Evolutionary conservation across 148 eudicot species (phyloP).

Genomic region (Persicaria tinctoria): DNA sequence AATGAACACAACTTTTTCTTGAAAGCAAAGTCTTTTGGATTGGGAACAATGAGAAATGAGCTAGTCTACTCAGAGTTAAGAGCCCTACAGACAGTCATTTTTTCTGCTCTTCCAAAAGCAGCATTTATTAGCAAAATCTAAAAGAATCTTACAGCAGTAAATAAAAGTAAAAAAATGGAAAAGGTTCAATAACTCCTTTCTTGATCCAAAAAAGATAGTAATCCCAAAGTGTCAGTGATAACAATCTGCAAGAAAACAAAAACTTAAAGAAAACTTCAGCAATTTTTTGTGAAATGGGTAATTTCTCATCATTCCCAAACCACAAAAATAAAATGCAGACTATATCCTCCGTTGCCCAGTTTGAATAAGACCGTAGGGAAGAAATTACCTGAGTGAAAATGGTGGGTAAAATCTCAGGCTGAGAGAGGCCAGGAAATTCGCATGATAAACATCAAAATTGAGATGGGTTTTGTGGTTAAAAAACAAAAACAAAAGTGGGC

Average conservation of each 20-base stretch:
- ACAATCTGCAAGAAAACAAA: background rate
- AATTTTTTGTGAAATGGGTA: background rate
- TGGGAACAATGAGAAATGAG: conserved; percentile 2
- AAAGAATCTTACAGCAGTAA: conserved; percentile 6
- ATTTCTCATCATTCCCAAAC: background rate
- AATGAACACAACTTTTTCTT: background rate
- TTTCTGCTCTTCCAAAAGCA: background rate
- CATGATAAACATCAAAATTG: background rate
- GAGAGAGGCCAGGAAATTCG: background rate
- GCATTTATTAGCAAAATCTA: conserved; percentile 9
- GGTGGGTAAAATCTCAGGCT: background rate
- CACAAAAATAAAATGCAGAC: background rate
- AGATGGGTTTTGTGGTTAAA: background rate
- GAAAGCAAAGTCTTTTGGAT: background rate
- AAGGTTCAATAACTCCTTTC: background rate
- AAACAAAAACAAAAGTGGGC: conserved; percentile 10
- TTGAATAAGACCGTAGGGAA: background rate
- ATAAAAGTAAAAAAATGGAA: too few relatives aligned
- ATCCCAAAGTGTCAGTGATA: background rate
- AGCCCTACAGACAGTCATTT: background rate
- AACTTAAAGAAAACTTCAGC: background rate
- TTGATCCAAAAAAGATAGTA: background rate
- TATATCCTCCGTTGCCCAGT: background rate
- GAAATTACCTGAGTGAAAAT: background rate
- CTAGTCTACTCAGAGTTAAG: background rate